Base-by-base conservation (phyloP, 2,329 filamentous ascomycete species). In the Plenodomus biglobosus region DNA sequence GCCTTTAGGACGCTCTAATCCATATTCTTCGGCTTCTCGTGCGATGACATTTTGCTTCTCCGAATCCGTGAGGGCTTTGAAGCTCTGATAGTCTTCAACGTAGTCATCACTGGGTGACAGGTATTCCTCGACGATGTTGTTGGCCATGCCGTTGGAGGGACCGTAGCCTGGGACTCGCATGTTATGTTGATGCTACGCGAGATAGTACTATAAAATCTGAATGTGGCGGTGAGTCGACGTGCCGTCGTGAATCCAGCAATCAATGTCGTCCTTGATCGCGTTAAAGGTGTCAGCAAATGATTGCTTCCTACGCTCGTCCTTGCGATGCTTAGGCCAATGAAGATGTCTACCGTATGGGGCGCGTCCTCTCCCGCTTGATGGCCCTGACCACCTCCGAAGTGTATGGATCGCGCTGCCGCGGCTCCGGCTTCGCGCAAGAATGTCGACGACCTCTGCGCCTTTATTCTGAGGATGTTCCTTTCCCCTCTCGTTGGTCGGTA, bases 1-100 rank as follows among this genome's bases (percentile, higher is more conserved):
- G 59, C 91, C 92, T 66, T 87, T 86, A 1, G 92, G 92, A 30
- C 85, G 82, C 43, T 85, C 83, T 64, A 96, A 89, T 59, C 85
- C 86, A 72, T 89, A 78, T 53, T 78, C 73, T 52, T 82, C 78
- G 35, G 80, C 77, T 57, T 81, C 78, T 44, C 75, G 69, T 40
- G 75, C 70, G 59, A 82, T 78, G 55, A 84, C 80, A 27, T 75
- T 71, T 53, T 78, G 75, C 57, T 81, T 72, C 30, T 71, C 66
- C 0, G 56, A 53, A 39, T 65, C 61, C n/a, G 48, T 58, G 2
- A 73, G 59, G 1, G 34, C 40, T 48, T 67, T 73, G 59, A 70
- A 72, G 11, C 52, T 55, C 22, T 58, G 52, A 42, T 61, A 70
- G 39, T 69, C 61, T 18, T 56, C 57, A 7, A 52, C 50, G 36